Evolutionary conservation across 1,139 yeast species (phyloP).

Genomic region (Tardiomyces digboiensis): DNA sequence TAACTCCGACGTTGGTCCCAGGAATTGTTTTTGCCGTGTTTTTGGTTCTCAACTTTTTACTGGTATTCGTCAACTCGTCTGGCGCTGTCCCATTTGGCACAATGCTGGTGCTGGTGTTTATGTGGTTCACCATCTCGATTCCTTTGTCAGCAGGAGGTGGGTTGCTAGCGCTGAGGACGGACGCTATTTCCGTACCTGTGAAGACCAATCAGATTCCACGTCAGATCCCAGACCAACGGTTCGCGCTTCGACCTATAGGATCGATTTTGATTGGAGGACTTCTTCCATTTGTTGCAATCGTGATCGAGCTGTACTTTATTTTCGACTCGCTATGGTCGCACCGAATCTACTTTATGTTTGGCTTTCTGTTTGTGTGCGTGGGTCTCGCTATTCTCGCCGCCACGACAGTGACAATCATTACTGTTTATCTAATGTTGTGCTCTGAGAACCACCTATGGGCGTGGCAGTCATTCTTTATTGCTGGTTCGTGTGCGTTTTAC

Average conservation of each 20-base stretch:
- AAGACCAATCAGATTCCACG: conserved; percentile 88
- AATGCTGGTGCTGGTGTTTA: conserved; percentile 64
- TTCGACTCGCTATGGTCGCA: conserved; percentile 92
- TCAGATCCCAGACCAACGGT: conserved; percentile 88
- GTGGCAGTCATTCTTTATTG: conserved; percentile 83
- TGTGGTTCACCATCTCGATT: conserved; percentile 81
- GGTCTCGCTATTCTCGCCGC: conserved; percentile 75
- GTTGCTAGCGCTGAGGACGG: conserved; percentile 59
- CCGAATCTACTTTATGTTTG: conserved; percentile 94
- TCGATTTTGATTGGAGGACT: conserved; percentile 74
- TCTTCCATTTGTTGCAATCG: conserved; percentile 91
- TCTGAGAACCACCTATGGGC: conserved; percentile 96
- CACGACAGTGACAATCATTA: conserved; percentile 65
- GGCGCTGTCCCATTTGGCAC: conserved; percentile 96
- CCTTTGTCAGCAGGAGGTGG: conserved; percentile 84
- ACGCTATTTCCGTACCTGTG: conserved; percentile 58
- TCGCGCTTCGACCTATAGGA: conserved; percentile 63
- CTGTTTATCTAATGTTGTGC: conserved; percentile 79
- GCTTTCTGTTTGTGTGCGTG: conserved; percentile 86
- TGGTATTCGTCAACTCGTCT: conserved; percentile 70
- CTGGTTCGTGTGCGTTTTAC: conserved; percentile 85
- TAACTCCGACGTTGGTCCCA: conserved; percentile 83
- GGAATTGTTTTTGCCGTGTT: conserved; percentile 58
- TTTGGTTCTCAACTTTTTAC: conserved; percentile 68
- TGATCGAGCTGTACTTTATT: conserved; percentile 86